Percentiles rank a stretch among this genome's conserved stretches.
These are phyloP conservation scores for Vitis hybrid DNA, from an alignment of 177 flowering plant species.

Conservation along the genomic window DNA sequence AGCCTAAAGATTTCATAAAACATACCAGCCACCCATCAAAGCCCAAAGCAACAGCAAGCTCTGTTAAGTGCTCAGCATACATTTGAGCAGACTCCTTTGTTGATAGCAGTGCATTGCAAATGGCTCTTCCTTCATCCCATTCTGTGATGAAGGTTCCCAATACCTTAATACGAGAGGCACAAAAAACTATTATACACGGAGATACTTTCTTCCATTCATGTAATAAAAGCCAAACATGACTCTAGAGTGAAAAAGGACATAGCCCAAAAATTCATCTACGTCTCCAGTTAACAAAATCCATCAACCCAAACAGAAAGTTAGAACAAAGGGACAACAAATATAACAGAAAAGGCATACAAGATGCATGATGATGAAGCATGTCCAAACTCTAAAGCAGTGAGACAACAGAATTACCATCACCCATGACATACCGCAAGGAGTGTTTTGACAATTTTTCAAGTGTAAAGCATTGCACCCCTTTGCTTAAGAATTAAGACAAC, in stretches of 20 bases:
- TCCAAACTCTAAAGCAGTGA: neutral
- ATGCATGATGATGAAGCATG: neutral
- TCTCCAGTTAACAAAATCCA: neutral
- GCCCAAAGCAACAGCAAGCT: constrained; percentile 75
- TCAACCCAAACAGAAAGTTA: neutral
- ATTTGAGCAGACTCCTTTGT: constrained; percentile 70
- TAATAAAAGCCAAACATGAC: neutral
- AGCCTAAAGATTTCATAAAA: neutral
- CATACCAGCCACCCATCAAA: constrained; percentile 99
- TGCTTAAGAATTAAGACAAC: too few species aligned
- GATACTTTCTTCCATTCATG: constrained; percentile 1
- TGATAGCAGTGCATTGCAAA: constrained; percentile 42
- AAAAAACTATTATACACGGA: neutral
- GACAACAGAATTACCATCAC: neutral
- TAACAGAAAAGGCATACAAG: neutral
- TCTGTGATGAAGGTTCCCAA: constrained; percentile 92
- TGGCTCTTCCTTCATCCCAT: constrained; percentile 72
- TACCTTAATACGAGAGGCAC: constrained; percentile 41
- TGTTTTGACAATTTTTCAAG: too few species aligned
- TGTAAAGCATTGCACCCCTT: too few species aligned
- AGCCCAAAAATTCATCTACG: neutral
- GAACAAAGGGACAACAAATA: neutral
- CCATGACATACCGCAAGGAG: neutral
- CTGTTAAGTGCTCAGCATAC: constrained; percentile 80
- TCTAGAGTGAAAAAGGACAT: neutral